Conservation (phyloP, 352 stramenopile genomes). For the Pythium grandisporangium region DNA sequence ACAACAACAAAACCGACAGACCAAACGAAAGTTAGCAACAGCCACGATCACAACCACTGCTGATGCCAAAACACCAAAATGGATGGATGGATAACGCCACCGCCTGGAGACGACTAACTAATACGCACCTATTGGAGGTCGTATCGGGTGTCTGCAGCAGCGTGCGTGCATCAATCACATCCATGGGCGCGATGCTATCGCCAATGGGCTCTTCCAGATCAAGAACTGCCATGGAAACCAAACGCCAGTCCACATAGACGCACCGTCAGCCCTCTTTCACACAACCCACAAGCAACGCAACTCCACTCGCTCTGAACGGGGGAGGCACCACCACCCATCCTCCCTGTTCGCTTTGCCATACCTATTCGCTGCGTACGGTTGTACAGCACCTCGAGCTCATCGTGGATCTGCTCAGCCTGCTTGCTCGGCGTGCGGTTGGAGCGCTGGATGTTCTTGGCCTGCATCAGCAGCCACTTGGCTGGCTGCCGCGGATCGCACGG, state of each 20-base stretch:
- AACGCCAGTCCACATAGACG: neutral
- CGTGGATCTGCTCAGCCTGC: constrained; percentile 18
- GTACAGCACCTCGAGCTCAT: constrained; percentile 76
- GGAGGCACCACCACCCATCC: neutral
- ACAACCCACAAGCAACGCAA: neutral
- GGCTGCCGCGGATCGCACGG: constrained; percentile 63
- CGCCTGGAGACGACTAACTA: no score
- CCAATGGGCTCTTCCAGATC: constrained; percentile 62
- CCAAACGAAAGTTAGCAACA: no score
- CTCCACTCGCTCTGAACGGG: neutral
- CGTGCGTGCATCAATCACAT: constrained; percentile 68
- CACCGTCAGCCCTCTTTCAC: neutral
- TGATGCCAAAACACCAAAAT: no score
- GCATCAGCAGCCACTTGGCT: constrained; percentile 62
- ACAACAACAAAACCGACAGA: no score
- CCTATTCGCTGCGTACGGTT: constrained; percentile 51
- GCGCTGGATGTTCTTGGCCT: constrained; percentile 72
- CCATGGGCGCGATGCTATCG: constrained; percentile 50
- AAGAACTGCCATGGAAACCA: constrained; percentile 25
- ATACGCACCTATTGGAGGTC: constrained; percentile 32
- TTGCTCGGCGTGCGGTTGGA: constrained; percentile 18
- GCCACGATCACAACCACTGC: no score
- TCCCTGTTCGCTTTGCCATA: neutral
- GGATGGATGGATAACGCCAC: no score
- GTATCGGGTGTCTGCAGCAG: constrained; percentile 57